These are phyloP conservation scores for Sporothrix curviconia DNA, from an alignment of 2,329 filamentous ascomycete species.

Conservation along the genomic window DNA sequence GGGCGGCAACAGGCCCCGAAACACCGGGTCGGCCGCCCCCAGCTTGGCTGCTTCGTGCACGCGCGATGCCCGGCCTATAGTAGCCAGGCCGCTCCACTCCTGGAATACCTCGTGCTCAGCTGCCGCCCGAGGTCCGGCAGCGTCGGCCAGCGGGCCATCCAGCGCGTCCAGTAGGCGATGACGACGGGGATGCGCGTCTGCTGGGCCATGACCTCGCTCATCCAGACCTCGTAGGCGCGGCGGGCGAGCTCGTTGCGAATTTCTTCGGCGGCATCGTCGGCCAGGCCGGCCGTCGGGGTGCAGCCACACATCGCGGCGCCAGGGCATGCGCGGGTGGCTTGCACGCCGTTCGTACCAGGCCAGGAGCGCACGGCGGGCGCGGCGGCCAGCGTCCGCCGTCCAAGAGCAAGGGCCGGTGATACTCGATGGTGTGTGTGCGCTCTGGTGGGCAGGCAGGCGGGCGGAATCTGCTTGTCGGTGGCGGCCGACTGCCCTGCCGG, in stretches of 20 bases:
- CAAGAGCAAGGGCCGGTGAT: conserved; percentile 46
- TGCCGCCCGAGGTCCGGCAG: conserved; percentile 48
- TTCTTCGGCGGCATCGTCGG: neutral
- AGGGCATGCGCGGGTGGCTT: conserved; percentile 48
- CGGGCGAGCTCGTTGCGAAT: conserved; percentile 34
- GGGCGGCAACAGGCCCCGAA: conserved; percentile 45
- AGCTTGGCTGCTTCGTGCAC: conserved; percentile 51
- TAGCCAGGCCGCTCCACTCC: conserved; percentile 56
- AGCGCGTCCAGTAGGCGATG: conserved; percentile 56
- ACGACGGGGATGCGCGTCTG: conserved; percentile 58
- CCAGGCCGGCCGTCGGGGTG: conserved; percentile 29
- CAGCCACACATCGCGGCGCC: conserved; percentile 50
- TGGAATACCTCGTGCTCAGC: conserved; percentile 48
- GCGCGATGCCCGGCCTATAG: conserved; percentile 56
- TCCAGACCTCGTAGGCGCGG: conserved; percentile 60
- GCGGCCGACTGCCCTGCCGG: too few relatives aligned
- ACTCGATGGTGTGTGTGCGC: conserved; percentile 34
- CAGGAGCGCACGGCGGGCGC: conserved; percentile 35
- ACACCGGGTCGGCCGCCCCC: conserved; percentile 36
- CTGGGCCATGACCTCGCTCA: conserved; percentile 62
- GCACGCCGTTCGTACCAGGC: conserved; percentile 46
- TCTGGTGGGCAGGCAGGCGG: conserved; percentile 19
- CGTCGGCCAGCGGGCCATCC: conserved; percentile 56
- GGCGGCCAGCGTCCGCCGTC: conserved; percentile 28
- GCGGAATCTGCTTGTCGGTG: neutral